Conservation (phyloP, 164 flowering plant species). For the Taxillus chinensis region DNA sequence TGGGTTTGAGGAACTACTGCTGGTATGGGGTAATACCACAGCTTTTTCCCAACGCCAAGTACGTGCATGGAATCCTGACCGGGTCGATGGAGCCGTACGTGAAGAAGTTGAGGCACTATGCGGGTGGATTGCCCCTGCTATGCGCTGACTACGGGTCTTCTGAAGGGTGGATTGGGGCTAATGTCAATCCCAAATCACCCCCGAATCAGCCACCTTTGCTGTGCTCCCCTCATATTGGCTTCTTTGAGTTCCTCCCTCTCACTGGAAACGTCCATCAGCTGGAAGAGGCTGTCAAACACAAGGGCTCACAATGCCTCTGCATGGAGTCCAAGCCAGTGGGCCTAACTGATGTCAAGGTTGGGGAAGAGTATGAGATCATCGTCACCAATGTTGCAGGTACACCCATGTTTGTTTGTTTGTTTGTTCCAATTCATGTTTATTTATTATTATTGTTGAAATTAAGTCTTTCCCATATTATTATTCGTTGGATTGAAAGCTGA, state of each 20-base stretch:
- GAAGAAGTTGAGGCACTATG: constrained; percentile 84
- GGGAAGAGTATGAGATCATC: constrained; percentile 79
- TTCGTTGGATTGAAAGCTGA: too few species aligned
- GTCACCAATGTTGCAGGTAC: constrained; percentile 83
- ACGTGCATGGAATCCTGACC: constrained; percentile 86
- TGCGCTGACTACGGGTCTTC: constrained; percentile 90
- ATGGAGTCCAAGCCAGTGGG: constrained; percentile 51
- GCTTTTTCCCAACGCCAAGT: constrained; percentile 82
- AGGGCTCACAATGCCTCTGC: constrained; percentile 2
- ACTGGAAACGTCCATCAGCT: constrained; percentile 1
- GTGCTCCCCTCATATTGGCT: constrained; percentile 83
- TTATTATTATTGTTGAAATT: too few species aligned
- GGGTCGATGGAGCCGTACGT: constrained; percentile 92
- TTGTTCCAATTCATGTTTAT: too few species aligned
- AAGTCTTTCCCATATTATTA: too few species aligned
- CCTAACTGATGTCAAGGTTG: constrained; percentile 70
- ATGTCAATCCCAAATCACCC: constrained; percentile 72
- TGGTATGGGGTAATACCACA: constrained; percentile 85
- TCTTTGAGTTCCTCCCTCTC: constrained; percentile 82
- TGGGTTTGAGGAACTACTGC: constrained; percentile 38
- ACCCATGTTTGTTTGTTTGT: too few species aligned
- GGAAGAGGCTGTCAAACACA: constrained; percentile 2
- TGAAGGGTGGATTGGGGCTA: constrained; percentile 96
- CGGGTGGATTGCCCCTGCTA: constrained; percentile 60
- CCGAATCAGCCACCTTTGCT: constrained; percentile 65